Percentiles rank a stretch among this genome's conserved stretches.
phyloP scores from a whole-genome alignment of 805 yeast species.

The Hanseniaspora nectarophila region DNA sequence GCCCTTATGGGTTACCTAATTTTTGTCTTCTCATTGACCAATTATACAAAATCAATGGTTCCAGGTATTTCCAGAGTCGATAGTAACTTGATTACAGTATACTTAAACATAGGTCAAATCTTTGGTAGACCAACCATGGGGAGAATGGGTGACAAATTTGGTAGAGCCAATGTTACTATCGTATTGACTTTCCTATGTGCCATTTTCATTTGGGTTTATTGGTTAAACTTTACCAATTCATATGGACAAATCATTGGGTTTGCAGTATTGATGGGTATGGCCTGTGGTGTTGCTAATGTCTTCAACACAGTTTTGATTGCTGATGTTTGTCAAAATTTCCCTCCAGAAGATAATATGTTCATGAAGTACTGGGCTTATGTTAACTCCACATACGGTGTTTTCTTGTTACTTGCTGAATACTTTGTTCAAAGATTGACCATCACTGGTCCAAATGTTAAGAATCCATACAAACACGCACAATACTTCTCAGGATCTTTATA shows the following conservation, averaged over 20 bases:
- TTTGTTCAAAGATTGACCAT: constrained; percentile 41
- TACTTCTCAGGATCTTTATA: constrained; percentile 45
- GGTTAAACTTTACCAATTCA: constrained; percentile 34
- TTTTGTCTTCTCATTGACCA: constrained; percentile 36
- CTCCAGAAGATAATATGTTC: constrained; percentile 30
- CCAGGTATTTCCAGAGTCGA: constrained; percentile 35
- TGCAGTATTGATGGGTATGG: constrained; percentile 34
- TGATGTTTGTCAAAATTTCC: constrained; percentile 25
- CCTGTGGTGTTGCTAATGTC: constrained; percentile 37
- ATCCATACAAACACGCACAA: constrained; percentile 49
- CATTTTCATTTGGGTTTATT: constrained; percentile 35
- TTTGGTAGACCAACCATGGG: constrained; percentile 43
- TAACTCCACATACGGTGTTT: constrained; percentile 25
- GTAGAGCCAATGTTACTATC: constrained; percentile 38
- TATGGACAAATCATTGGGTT: constrained; percentile 34
- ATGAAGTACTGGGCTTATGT: constrained; percentile 31
- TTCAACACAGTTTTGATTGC: constrained; percentile 34
- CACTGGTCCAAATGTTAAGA: constrained; percentile 16
- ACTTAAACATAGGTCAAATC: constrained; percentile 36
- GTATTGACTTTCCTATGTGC: constrained; percentile 28
- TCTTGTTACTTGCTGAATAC: constrained; percentile 39
- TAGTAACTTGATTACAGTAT: constrained; percentile 37
- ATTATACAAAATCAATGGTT: constrained; percentile 33
- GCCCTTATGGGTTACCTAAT: constrained; percentile 34
- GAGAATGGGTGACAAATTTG: constrained; percentile 33